These are phyloP conservation scores for Chaetomium fimeti DNA, from an alignment of 495 filamentous ascomycete genomes.

Conservation along the genomic window DNA sequence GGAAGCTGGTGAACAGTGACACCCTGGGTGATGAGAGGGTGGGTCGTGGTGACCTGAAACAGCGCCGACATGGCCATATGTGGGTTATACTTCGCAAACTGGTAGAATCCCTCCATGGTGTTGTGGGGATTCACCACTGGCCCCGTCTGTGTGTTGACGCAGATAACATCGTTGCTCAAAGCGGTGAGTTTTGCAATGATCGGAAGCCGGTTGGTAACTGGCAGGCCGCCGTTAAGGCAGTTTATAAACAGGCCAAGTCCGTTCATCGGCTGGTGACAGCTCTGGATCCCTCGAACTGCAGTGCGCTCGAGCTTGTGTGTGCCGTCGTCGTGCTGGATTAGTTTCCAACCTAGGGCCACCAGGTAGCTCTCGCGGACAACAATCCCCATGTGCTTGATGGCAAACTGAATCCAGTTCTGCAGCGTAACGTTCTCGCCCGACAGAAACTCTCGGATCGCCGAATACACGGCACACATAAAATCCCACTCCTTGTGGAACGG, in stretches of 20 bases:
- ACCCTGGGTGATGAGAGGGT: slow-evolving; percentile 17
- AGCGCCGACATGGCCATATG: slow-evolving; percentile 18
- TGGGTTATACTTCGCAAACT: slow-evolving; percentile 16
- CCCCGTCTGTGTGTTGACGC: slow-evolving; percentile 25
- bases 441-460: slow-evolving; percentile 26
- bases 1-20: slow-evolving; percentile 8
- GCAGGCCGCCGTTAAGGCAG: slow-evolving; percentile 29
- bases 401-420: slow-evolving; percentile 30
- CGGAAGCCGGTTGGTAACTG: slow-evolving; percentile 22
- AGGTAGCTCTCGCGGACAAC: slow-evolving; percentile 28
- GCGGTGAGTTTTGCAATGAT: slow-evolving; percentile 29
- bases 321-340: slow-evolving; percentile 24
- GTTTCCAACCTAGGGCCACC: slow-evolving; percentile 27
- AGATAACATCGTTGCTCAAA: slow-evolving; percentile 29
- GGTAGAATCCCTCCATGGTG: slow-evolving; percentile 12
- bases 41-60: slow-evolving; percentile 13
- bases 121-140: slow-evolving; percentile 1
- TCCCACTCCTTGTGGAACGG: slow-evolving; percentile 33
- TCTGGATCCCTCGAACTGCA: neutral
- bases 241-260: slow-evolving; percentile 29
- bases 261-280: slow-evolving; percentile 29
- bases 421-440: slow-evolving; percentile 24
- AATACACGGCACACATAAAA: slow-evolving; percentile 34
- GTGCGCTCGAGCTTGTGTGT: slow-evolving; percentile 26
- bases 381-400: slow-evolving; percentile 27